Evolutionary conservation across 768 basidiomycete species (phyloP), one percentile per base, ranked within the genome.

Genomic region (Lactarius tabidus): DNA sequence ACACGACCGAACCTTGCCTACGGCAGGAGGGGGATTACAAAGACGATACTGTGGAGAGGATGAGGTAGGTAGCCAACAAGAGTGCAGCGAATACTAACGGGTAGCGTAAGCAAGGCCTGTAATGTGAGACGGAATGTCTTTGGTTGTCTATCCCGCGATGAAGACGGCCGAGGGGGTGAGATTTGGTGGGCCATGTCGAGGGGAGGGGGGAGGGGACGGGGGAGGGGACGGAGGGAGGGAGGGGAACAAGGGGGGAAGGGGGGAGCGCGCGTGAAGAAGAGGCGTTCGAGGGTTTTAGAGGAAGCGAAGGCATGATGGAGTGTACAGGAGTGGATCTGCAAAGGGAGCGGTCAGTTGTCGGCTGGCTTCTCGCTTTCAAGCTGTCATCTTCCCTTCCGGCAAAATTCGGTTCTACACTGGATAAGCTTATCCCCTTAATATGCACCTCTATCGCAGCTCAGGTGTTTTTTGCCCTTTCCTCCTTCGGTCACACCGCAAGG

Each of bases 1-100:
- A 72, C 83, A 88, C 1, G 88, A 89, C 65, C 88, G 80, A 62
- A 87, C 86, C 73, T 87, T 88, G 39, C 82, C 84, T 1, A 86
- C 81, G 7, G 86, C 82, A 6, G 88, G 85, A 8, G 87, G 87
- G 1, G 86, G 88, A 62, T 88, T 85, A 69, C 87, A 89, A 45
- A 87, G 77, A 14, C 87, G 85, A 66, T 70, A 69, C 78, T 78
- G 51, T 18, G 41, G 52, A 12, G 17, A 60, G 28, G 36, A 23
- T 48, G 36, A 67, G 28, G 31, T 1, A 15, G 36, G 59, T 60
- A 15, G 12, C 5, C 45, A 48, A 48, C n/a, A 48, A 15, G 23
- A 6, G 62, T 35, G 64, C 58, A 62, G 59, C 51, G 56, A 54
- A 53, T 64, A 74, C 79, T 61, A 9, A 80, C 79, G 23, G 82